Percentiles rank a stretch among this genome's conserved stretches.
These are phyloP conservation scores for Fraxinus floribunda DNA, from an alignment of 305 asterid genomes.

Conservation along the genomic window DNA sequence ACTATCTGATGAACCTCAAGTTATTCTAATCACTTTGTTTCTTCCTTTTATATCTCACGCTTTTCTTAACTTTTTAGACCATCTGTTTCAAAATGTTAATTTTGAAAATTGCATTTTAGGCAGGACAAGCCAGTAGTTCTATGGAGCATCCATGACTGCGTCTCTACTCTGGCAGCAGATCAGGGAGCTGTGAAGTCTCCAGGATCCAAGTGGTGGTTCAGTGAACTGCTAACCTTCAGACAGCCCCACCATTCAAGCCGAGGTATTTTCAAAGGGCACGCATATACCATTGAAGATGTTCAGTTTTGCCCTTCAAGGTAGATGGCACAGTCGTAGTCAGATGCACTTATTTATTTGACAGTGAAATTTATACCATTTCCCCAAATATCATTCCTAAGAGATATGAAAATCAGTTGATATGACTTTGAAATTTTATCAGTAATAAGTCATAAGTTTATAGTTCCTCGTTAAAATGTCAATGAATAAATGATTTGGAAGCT, in stretches of 20 bases:
- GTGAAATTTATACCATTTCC: background rate
- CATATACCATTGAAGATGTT: constrained; percentile 52
- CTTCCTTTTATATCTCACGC: background rate
- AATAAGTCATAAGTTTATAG: background rate
- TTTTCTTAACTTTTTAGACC: background rate
- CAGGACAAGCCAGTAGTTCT: constrained; percentile 49
- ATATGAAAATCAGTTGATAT: background rate
- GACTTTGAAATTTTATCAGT: background rate
- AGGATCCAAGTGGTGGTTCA: constrained; percentile 34
- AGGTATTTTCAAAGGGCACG: constrained; percentile 45
- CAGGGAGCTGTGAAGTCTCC: constrained; percentile 39
- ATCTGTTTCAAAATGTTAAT: background rate
- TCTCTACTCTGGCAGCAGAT: constrained; percentile 43
- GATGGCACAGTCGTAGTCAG: background rate
- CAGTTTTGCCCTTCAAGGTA: constrained; percentile 57
- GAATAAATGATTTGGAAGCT: background rate
- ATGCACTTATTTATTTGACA: background rate
- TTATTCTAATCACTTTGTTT: background rate
- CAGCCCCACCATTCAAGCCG: constrained; percentile 42
- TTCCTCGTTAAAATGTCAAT: background rate
- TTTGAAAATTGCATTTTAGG: constrained; percentile 27
- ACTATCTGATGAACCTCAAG: background rate
- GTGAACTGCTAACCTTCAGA: constrained; percentile 25
- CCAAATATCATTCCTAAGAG: background rate
- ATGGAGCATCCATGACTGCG: constrained; percentile 51